Percentiles rank a stretch among this genome's conserved stretches.
Evolutionary conservation across 2,329 filamentous ascomycete genomes (phyloP).

Genomic region (Rutstroemia sp.): DNA sequence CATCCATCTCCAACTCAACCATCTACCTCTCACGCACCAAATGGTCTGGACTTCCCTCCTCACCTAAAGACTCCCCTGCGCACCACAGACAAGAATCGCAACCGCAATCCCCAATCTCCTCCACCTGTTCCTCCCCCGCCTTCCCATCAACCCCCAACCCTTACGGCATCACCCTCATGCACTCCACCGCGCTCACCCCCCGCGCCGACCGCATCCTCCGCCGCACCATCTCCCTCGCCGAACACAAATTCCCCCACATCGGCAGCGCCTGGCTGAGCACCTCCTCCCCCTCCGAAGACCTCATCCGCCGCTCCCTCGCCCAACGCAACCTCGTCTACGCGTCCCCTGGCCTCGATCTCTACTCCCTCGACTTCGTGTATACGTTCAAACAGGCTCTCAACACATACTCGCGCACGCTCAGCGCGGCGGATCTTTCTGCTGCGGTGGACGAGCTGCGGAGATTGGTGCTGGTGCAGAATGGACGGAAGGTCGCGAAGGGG

Average conservation of each 20-base stretch:
- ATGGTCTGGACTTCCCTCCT: slow-evolving; percentile 20
- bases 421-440: slow-evolving; percentile 40
- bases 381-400: slow-evolving; percentile 55
- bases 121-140: slow-evolving; percentile 10
- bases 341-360: slow-evolving; percentile 49
- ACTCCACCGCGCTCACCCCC: slow-evolving; percentile 39
- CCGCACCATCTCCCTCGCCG: slow-evolving; percentile 44
- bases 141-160: slow-evolving; percentile 29
- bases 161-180: slow-evolving; percentile 42
- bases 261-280: slow-evolving; percentile 26
- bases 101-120: background rate
- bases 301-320: slow-evolving; percentile 47
- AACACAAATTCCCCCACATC: slow-evolving; percentile 38
- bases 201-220: slow-evolving; percentile 42
- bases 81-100: background rate
- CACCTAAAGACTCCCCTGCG: slow-evolving; percentile 16
- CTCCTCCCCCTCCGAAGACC: slow-evolving; percentile 37
- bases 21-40: slow-evolving; percentile 19
- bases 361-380: slow-evolving; percentile 56
- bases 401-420: slow-evolving; percentile 43
- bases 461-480: slow-evolving; percentile 47
- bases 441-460: slow-evolving; percentile 57
- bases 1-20: slow-evolving; percentile 5
- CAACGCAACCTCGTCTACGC: slow-evolving; percentile 57
- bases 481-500: slow-evolving; percentile 41